These are phyloP conservation scores for Xylaria sp. DNA, from an alignment of 2,329 filamentous ascomycete genomes.

Conservation along the genomic window DNA sequence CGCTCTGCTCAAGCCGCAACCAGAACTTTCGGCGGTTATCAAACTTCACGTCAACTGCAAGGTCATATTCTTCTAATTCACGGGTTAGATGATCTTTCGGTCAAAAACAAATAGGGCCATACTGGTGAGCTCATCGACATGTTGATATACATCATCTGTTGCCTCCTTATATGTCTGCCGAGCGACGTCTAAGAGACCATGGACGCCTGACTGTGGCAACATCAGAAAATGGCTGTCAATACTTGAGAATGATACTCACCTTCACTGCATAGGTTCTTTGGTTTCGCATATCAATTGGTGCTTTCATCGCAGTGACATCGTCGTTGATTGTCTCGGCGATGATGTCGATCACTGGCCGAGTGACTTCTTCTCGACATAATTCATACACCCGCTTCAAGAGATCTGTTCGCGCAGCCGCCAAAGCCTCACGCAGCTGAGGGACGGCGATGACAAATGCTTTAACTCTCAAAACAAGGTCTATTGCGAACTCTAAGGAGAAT, in stretches of 20 bases:
- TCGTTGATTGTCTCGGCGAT: slow-evolving; percentile 81
- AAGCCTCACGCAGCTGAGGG: slow-evolving; percentile 72
- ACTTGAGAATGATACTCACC: slow-evolving; percentile 52
- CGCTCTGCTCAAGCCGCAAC: slow-evolving; percentile 71
- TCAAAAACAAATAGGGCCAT: slow-evolving; percentile 38
- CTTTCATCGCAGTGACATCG: slow-evolving; percentile 80
- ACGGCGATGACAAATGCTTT: slow-evolving; percentile 83
- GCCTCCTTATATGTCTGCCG: slow-evolving; percentile 91
- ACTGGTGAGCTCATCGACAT: slow-evolving; percentile 76
- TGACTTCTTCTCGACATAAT: slow-evolving; percentile 73
- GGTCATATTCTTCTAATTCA: slow-evolving; percentile 62
- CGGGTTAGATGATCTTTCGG: slow-evolving; percentile 11
- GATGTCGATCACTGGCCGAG: slow-evolving; percentile 68
- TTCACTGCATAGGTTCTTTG: slow-evolving; percentile 92
- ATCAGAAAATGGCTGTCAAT: slow-evolving; percentile 36
- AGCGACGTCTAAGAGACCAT: slow-evolving; percentile 87
- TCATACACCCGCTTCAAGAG: slow-evolving; percentile 75
- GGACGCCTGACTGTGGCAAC: slow-evolving; percentile 73
- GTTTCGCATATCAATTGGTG: slow-evolving; percentile 86
- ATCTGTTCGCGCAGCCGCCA: slow-evolving; percentile 71
- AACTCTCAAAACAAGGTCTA: slow-evolving; percentile 87
- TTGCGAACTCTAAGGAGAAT: slow-evolving; percentile 78
- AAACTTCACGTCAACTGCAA: slow-evolving; percentile 76
- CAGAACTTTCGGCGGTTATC: slow-evolving; percentile 84
- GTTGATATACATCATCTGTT: slow-evolving; percentile 78